Evolutionary conservation across 1,284 basidiomycete genomes (phyloP), one percentile per base, ranked within the genome.

Genomic region (Cryptococcus sp.): DNA sequence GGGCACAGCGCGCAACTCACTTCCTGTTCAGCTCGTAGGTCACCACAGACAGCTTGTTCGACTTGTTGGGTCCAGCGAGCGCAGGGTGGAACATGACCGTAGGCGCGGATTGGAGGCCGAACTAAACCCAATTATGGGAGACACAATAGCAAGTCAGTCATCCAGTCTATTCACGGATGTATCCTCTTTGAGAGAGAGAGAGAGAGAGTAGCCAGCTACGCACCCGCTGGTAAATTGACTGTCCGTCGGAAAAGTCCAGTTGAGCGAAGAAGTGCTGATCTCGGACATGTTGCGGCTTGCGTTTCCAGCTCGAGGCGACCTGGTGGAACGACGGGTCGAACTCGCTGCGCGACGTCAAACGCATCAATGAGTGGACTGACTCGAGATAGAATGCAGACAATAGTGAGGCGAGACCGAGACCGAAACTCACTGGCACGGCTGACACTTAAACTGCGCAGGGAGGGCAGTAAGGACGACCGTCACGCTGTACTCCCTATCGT

Each of bases 221-320:
- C 61, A 90, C 91, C 81, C 86, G 87, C 79, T 89, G 86, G 80
- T 93, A 97, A 40, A 92, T 82, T 3, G 80, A 78, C 57, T 85
- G 84, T 2, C 85, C 87, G 44, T 89, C 83, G 64, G 88, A 85
- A 73, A 95, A 96, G 77, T 97, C 93, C 40, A 92, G 80, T n/a
- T 86, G 87, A 15, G 87, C 93, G 72, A 96, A 97, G 84, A 96
- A 93, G 76, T 95, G 91, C 59, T 83, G 80, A 74, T 91, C 83
- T 46, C 88, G 84, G 39, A 87, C 79, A n/a, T 80, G 80, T 54
- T 82, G 73, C 15, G 88, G 79, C 19, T 83, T 83, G 27, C 81
- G 82, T 5, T 83, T 74, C 93, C 93, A 96, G 41, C 89, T 86
- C 67, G 86, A 86, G 22, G 91, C 89, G 8, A 96, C 86, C 3